phyloP scores from a whole-genome alignment of 1,284 basidiomycete genomes.

The Rhodofomes roseus region DNA sequence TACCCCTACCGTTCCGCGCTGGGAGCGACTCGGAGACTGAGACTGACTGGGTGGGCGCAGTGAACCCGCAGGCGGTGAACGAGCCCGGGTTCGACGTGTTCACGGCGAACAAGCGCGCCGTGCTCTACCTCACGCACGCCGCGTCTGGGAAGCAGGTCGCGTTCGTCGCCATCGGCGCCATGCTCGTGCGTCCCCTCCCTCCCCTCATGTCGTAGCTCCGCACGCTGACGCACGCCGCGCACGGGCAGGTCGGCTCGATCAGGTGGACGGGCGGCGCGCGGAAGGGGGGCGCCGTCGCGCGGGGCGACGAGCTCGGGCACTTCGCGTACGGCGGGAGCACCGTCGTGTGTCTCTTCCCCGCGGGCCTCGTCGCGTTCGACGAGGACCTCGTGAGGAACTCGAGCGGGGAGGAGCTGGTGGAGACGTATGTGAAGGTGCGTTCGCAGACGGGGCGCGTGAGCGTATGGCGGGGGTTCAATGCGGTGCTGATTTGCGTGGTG shows the following conservation, averaged over 20 bases:
- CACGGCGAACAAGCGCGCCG: constrained; percentile 64
- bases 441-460: too few relatives aligned
- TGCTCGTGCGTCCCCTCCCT: constrained; percentile 36
- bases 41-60: constrained; percentile 26
- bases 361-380: constrained; percentile 58
- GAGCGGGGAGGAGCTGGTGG: constrained; percentile 41
- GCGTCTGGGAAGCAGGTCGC: constrained; percentile 45
- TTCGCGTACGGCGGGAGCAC: constrained; percentile 75
- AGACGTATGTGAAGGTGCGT: constrained; percentile 70
- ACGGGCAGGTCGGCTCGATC: constrained; percentile 15
- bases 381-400: constrained; percentile 64
- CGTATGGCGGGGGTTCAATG: too few relatives aligned
- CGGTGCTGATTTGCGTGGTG: background rate
- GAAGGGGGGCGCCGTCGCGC: constrained; percentile 34
- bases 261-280: constrained; percentile 27
- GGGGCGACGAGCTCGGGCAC: constrained; percentile 59
- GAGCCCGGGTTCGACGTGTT: constrained; percentile 69
- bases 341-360: constrained; percentile 61
- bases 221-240: too few relatives aligned
- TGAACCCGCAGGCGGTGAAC: constrained; percentile 83
- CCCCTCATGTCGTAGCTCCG: too few relatives aligned
- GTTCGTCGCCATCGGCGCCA: constrained; percentile 61
- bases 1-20: background rate
- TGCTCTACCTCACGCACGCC: constrained; percentile 49
- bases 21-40: background rate